Conservation (phyloP, 2,329 filamentous ascomycete species). For the Diaporthe sp. region DNA sequence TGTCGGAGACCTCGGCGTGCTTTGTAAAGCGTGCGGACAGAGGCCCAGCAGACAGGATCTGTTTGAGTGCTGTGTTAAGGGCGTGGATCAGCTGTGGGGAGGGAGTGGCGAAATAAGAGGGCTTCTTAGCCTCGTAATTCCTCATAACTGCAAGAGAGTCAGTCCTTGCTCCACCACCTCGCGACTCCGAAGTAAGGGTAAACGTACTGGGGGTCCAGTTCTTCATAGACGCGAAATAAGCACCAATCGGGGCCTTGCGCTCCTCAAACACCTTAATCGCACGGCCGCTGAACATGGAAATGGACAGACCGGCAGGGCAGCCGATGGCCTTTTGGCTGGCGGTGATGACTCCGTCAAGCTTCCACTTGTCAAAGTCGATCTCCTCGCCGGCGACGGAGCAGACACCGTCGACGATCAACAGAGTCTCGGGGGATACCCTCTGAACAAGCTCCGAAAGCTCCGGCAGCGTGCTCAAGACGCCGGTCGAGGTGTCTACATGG, state of each 20-base stretch:
- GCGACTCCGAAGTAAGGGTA: slow-evolving; percentile 11
- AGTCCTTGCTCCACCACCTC: slow-evolving; percentile 32
- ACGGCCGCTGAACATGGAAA: slow-evolving; percentile 91
- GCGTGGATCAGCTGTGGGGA: slow-evolving; percentile 94
- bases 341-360: slow-evolving; percentile 91
- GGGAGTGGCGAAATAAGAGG: slow-evolving; percentile 97
- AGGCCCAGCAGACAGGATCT: slow-evolving; percentile 81
- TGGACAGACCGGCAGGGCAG: slow-evolving; percentile 92
- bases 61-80: slow-evolving; percentile 87
- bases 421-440: slow-evolving; percentile 88
- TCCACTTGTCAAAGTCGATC: slow-evolving; percentile 96
- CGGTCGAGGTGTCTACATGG: slow-evolving; percentile 97
- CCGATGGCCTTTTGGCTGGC: slow-evolving; percentile 98
- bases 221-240: slow-evolving; percentile 96
- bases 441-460: slow-evolving; percentile 85
- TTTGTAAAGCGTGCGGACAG: slow-evolving; percentile 85
- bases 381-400: slow-evolving; percentile 98
- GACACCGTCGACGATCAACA: slow-evolving; percentile 94
- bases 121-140: slow-evolving; percentile 98
- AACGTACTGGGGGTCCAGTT: slow-evolving; percentile 92
- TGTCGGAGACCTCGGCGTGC: slow-evolving; percentile 84
- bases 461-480: slow-evolving; percentile 93
- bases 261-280: slow-evolving; percentile 85
- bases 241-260: slow-evolving; percentile 83
- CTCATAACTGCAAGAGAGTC: slow-evolving; percentile 81